phyloP scores from a whole-genome alignment of 2,329 filamentous ascomycete species.

The Sclerotinia nivalis region DNA sequence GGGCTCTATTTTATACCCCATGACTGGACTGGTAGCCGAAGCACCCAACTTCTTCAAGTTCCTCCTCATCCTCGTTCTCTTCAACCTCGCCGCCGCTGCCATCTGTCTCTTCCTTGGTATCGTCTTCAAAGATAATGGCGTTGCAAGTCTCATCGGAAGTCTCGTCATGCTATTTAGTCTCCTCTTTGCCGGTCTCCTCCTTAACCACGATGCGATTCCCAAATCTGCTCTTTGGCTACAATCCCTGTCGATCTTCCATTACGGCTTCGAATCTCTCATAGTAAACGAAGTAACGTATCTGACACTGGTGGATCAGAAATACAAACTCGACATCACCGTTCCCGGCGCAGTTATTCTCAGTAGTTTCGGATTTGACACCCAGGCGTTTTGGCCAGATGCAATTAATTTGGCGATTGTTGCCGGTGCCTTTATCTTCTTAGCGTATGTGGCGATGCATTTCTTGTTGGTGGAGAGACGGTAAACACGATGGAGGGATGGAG shows the following conservation, averaged over 20 bases:
- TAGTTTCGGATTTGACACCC: slow-evolving; percentile 90
- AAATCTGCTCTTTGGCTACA: slow-evolving; percentile 85
- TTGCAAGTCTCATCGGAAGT: slow-evolving; percentile 91
- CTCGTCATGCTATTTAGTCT: slow-evolving; percentile 97
- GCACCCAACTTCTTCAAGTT: slow-evolving; percentile 87
- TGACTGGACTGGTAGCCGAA: slow-evolving; percentile 88
- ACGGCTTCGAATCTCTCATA: slow-evolving; percentile 92
- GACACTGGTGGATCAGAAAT: slow-evolving; percentile 89
- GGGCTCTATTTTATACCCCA: slow-evolving; percentile 94
- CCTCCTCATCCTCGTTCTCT: slow-evolving; percentile 86
- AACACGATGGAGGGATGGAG: slow-evolving; percentile 22
- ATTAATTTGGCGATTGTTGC: slow-evolving; percentile 80
- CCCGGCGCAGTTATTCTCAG: slow-evolving; percentile 92
- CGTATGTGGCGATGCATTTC: slow-evolving; percentile 91
- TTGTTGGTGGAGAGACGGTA: slow-evolving; percentile 86
- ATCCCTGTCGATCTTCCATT: slow-evolving; percentile 95
- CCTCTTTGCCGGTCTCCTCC: slow-evolving; percentile 87
- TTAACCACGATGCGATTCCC: slow-evolving; percentile 94
- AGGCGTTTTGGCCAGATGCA: slow-evolving; percentile 82
- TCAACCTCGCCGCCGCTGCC: slow-evolving; percentile 90
- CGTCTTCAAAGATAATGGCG: slow-evolving; percentile 84
- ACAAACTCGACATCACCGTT: slow-evolving; percentile 93
- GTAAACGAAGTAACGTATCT: slow-evolving; percentile 95
- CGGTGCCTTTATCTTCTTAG: slow-evolving; percentile 78
- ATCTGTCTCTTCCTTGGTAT: slow-evolving; percentile 97